Evolutionary conservation across 495 filamentous ascomycete species (phyloP).

Genomic region (Hyaloscypha bicolor): DNA sequence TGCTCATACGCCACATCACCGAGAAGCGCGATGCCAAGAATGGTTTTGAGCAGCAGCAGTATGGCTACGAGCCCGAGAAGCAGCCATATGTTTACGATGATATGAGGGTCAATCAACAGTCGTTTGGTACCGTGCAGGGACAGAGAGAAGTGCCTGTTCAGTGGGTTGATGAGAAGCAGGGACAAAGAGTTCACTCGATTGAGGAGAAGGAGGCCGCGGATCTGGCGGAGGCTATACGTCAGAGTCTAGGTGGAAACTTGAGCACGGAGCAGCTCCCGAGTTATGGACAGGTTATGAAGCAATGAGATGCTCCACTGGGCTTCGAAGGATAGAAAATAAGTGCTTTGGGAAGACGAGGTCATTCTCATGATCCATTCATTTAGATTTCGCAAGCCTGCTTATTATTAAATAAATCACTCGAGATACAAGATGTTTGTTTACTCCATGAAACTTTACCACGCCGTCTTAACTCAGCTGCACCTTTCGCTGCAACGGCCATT

Average conservation of each 20-base stretch:
- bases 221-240: neutral
- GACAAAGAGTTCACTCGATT: neutral
- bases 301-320: neutral
- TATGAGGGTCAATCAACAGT: neutral
- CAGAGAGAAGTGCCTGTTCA: neutral
- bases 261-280: neutral
- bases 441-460: too few relatives aligned
- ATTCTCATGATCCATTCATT: too few relatives aligned
- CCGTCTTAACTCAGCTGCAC: too few relatives aligned
- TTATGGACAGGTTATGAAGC: conserved; percentile 1
- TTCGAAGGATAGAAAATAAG: too few relatives aligned
- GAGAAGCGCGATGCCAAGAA: neutral
- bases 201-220: neutral
- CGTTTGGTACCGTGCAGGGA: neutral
- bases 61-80: neutral
- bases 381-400: too few relatives aligned
- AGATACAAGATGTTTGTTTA: too few relatives aligned
- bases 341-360: too few relatives aligned
- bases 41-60: neutral
- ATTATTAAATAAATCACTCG: too few relatives aligned
- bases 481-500: too few relatives aligned
- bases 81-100: neutral
- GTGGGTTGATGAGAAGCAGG: neutral
- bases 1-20: neutral
- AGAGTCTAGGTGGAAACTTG: neutral